Evolutionary conservation across 2,329 filamentous ascomycete species (phyloP), one percentile per base, ranked within the genome.

Genomic region (Aureobasidium sp.): DNA sequence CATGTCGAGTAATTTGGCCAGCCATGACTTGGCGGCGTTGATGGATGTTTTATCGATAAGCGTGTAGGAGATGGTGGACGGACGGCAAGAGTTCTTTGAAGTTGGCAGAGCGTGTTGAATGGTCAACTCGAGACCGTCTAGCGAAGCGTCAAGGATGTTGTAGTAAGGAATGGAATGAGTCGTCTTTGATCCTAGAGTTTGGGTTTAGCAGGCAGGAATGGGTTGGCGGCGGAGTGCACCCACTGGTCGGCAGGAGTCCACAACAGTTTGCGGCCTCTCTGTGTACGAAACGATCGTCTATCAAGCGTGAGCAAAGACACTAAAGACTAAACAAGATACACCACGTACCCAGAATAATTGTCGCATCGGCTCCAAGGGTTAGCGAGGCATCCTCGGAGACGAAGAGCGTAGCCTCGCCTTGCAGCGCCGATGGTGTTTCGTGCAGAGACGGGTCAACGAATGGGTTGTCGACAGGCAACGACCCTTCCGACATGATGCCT

Each of bases 71-170:
- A 91, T 77, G 61, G 81, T 84, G 11, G 81, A 79, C 11, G 85
- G 80, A 27, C 82, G 81, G 53, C 92, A 80, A 51, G 81, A 77
- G 29, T 82, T 79, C 56, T 69, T 72, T 14, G 75, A 74, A 27
- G 76, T 72, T 0, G 82, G 80, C 36, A 82, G 76, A 51, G 90
- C 90, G 73, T 90, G 94, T 57, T 87, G 84, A 70, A 97, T 85
- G 8, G 82, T 82, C 55, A 96, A 76, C 34, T 82, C 80, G 59
- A 76, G 78, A 48, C 82, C 79, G 53, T 79, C 78, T 31, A 88
- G 72, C 66, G 90, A 86, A 42, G 88, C 90, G 87, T 90, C 95
- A 53, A 97, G 85, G 64, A 97, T 78, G 72, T 96, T 89, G 77
- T 90, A 92, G 64, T 91, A 87, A 1, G 89, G 86, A 34, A 97